Evolutionary conservation across 257 asterid genomes (phyloP), one percentile per base, ranked within the genome.

Genomic region (Pogostemon cablin): DNA sequence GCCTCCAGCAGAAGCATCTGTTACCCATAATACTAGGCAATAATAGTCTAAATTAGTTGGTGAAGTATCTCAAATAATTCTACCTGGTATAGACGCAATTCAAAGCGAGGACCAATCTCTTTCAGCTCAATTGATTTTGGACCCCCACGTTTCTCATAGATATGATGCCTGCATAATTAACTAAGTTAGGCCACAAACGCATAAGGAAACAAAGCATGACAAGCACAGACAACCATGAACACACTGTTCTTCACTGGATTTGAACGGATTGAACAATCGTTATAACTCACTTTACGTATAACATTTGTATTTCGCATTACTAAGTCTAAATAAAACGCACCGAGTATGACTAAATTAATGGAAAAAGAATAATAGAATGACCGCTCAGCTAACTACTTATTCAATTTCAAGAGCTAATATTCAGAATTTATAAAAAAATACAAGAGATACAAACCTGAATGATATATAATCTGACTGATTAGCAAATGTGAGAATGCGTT

Each of bases 81-180:
- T 9, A 93, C 99, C 99, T 89, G 86, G 83, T 89, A 89, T 38
- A 88, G 96, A 63, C 83, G 85, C 82, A 93, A 58, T 73, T 93
- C 99, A 81, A 93, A 91, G 55, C 99, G 96, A 69, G 98, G 99
- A 8, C 98, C 99, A 72, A 93, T 75, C 84, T 93, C 99, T 77
- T 86, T 91, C 81, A 91, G 83, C 52, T 93, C 98, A 65, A 89
- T 17, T 54, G 96, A 91, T 81, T 93, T 93, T 65, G 98, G 91
- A 62, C 98, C 97, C 64, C 95, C 96, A 57, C 77, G 87, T 73
- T 87, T 86, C 80, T 90, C 96, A 75, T 85, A 89, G 50, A 91
- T 42, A 83, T 91, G 98, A 86, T 93, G 92, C 86, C 99, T 92
- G 87, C 86, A 81, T 12, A 49, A 68, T 56, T 65, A 9, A 75